Evolutionary conservation across 371 early-diverging fungal species (phyloP), one percentile per base, ranked within the genome.

Genomic region (Massospora cicadina): DNA sequence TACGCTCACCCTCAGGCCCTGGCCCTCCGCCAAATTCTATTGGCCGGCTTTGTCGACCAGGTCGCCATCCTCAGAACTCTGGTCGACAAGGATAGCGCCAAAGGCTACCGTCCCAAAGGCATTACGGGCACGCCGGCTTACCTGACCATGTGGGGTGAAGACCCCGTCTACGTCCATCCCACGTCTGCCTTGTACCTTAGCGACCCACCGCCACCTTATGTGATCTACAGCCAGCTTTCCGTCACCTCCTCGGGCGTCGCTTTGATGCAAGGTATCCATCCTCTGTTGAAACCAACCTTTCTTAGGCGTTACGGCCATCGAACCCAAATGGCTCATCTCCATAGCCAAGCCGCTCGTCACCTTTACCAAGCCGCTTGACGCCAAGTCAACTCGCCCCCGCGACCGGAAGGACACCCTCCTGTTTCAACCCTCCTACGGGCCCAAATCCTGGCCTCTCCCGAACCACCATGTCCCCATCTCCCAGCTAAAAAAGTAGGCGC

Each of bases 41-140:
- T 89, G 0, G 83, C 91, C 1, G 93, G 95, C 0, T 95, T 88
- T 66, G 79, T 90, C 63, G 98, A 97, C 71, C 89, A 87, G 21
- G 81, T 97, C 2, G 98, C 98, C 0, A 75, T 86, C 57, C 82
- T 89, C 1, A 79, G 77, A 64, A 87, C 86, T 63, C 73, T 87
- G 27, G 68, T 84, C 2, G 86, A 82, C 13, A 74, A 82, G n/a
- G 77, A 75, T 2, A 78, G 76, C 13, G 78, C 72, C 0, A 73
- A 71, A 59, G 76, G 75, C 13, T 66, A 76, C 55, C 43, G 43
- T 43, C 17, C 13, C 10, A 63, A 54, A 26, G 63, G 63, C 27
- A 63, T 63, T 77, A 67, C 74, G 77, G 65, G 68, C 78, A 10
- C 73, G 77, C 67, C 70, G 75, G 21, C 81, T 0, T 95, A 94